Base-by-base conservation (phyloP, 805 yeast genomes). In the Metschnikowia henanensis region DNA sequence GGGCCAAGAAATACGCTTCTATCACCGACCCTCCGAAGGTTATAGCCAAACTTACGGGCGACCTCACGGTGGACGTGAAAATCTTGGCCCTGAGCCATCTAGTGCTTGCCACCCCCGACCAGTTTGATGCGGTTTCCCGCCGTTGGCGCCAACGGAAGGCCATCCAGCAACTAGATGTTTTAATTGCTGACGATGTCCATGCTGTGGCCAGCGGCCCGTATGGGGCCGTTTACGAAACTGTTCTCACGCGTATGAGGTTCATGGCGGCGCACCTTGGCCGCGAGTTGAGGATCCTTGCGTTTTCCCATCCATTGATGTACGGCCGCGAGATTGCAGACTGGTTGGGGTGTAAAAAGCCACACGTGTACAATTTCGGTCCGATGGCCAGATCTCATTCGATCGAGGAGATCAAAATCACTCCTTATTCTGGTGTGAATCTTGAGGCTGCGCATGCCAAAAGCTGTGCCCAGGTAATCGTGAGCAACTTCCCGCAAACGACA, bases 291-390 rank as follows among this genome's bases (percentile, higher is more conserved):
- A 61, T 90, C 20, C 77, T 92, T n/a, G 91, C 80, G 0, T 65
- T 92, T 19, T 73, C 87, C 0, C 72, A 80, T 0, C 80, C 95
- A 2, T 60, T 92, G 30, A 80, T 94, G 0, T 86, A 83, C 57
- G 87, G 85, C 3, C 73, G 79, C 39, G 96, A 88, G 51, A 64
- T 91, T 45, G 92, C 87, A 1, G 87, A 84, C 41, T 94, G 98
- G 97, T 63, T 94, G 22, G 95, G 94, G 2, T 83, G 85, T 20
- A 53, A 74, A 1, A 83, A 80, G 54, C 67, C 63, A 17, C 72
- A 80, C 37, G 72, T 83, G 5, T 88, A 73, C 68, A 90, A 89
- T 55, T 90, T 85, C 59, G 75, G 80, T 15, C 82, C 95, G 0
- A 68, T 68, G 38, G 83, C 81, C 34, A 70, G 92, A 44, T 66